These are phyloP conservation scores for Ascocoryne sarcoides DNA, from an alignment of 2,329 filamentous ascomycete genomes.

Conservation along the genomic window DNA sequence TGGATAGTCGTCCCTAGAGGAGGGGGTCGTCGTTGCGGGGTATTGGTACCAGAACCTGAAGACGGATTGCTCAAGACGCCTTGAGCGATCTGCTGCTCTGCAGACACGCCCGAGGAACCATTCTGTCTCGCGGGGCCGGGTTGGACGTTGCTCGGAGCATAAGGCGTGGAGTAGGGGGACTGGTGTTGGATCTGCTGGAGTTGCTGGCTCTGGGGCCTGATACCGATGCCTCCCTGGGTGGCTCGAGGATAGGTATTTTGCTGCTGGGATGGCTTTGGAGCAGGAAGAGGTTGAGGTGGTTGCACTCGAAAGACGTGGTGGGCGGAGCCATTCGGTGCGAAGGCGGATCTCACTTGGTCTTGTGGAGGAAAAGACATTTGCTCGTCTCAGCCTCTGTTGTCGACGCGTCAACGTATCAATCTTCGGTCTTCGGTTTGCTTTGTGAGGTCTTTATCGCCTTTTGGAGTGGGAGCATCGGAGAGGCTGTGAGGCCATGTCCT, in stretches of 20 bases:
- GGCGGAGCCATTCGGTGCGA: constrained; percentile 9
- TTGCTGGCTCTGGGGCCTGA: constrained; percentile 16
- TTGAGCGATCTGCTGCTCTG: constrained; percentile 29
- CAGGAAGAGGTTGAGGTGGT: constrained; percentile 13
- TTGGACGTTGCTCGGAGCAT: constrained; percentile 21
- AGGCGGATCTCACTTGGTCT: constrained; percentile 19
- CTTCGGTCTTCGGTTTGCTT: too few relatives aligned
- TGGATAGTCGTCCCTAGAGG: constrained; percentile 26
- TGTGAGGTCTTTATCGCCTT: background rate
- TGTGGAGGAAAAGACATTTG: constrained; percentile 26
- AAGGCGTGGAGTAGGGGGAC: constrained; percentile 25
- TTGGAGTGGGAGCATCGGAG: background rate
- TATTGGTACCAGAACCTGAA: constrained; percentile 17
- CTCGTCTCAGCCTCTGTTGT: background rate
- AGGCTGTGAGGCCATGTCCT: too few relatives aligned
- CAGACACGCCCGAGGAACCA: constrained; percentile 21
- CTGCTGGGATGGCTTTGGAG: constrained; percentile 21
- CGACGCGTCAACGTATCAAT: background rate
- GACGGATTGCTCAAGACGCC: constrained; percentile 25
- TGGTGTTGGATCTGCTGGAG: constrained; percentile 16
- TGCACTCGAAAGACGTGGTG: constrained; percentile 23
- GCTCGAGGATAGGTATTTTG: constrained; percentile 17
- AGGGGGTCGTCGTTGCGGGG: constrained; percentile 26
- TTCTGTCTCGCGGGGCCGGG: constrained; percentile 18
- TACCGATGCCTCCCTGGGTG: constrained; percentile 20